Percentiles rank a stretch among this genome's conserved stretches.
Conservation (phyloP, 2,329 filamentous ascomycete genomes). For the Plenodomus lindquistii region DNA sequence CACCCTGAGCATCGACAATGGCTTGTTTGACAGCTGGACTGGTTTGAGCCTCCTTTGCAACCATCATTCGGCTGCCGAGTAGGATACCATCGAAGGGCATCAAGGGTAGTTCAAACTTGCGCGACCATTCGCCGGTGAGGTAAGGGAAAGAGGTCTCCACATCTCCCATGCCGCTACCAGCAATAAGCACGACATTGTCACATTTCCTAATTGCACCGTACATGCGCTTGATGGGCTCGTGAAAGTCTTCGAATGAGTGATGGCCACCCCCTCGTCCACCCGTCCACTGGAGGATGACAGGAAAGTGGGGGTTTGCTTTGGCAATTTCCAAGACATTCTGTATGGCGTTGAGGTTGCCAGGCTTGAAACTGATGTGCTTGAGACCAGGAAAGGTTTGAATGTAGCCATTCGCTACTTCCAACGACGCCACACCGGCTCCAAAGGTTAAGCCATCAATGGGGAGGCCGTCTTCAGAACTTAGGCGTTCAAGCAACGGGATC, state of each 20-base stretch:
- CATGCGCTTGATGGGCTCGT: conserved; percentile 88
- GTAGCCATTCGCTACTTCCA: conserved; percentile 91
- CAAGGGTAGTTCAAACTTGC: conserved; percentile 79
- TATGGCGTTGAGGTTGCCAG: conserved; percentile 81
- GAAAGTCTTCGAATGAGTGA: conserved; percentile 95
- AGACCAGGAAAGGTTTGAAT: conserved; percentile 85
- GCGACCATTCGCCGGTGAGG: conserved; percentile 86
- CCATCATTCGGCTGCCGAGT: conserved; percentile 93
- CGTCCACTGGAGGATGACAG: conserved; percentile 93
- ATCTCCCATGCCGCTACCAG: conserved; percentile 89
- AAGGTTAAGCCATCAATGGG: conserved; percentile 92
- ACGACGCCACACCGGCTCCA: conserved; percentile 89
- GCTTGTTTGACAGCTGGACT: conserved; percentile 86
- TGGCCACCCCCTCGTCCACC: conserved; percentile 92
- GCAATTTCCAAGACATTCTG: conserved; percentile 91
- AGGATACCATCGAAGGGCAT: conserved; percentile 95
- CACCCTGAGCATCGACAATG: conserved; percentile 81
- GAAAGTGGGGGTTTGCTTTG: conserved; percentile 90
- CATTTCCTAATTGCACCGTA: conserved; percentile 85
- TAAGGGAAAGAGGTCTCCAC: conserved; percentile 91
- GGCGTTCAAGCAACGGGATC: conserved; percentile 78
- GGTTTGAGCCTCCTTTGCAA: conserved; percentile 88
- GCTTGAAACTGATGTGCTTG: conserved; percentile 94
- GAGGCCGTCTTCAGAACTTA: conserved; percentile 82
- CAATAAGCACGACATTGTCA: conserved; percentile 84